phyloP scores from a whole-genome alignment of 768 basidiomycete species.

The Boletus bicolor region DNA sequence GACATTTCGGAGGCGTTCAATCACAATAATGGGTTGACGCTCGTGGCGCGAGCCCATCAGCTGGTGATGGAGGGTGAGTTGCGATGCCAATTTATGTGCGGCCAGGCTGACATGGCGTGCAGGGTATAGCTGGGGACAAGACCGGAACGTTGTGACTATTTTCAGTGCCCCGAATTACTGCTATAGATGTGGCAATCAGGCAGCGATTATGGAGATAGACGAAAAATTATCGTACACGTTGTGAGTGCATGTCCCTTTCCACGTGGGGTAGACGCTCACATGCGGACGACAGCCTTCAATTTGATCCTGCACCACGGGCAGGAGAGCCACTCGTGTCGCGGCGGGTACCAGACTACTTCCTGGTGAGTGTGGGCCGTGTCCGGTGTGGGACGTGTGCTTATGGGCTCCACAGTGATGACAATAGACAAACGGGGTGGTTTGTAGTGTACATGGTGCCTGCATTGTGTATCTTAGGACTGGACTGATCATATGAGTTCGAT shows the following conservation, averaged over 20 bases:
- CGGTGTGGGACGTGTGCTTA: neutral
- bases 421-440: constrained; percentile 5
- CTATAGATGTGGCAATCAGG: constrained; percentile 99
- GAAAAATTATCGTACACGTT: constrained; percentile 95
- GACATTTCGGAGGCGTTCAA: constrained; percentile 99
- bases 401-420: constrained; percentile 19
- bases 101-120: constrained; percentile 5
- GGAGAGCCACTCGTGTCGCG: constrained; percentile 97
- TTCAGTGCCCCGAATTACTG: constrained; percentile 99
- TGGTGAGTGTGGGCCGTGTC: constrained; percentile 60
- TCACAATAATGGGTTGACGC: constrained; percentile 96
- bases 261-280: constrained; percentile 1
- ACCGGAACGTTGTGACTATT: constrained; percentile 98
- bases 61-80: constrained; percentile 92
- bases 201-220: constrained; percentile 99
- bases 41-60: constrained; percentile 93
- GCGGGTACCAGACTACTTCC: constrained; percentile 92
- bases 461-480: constrained; percentile 21
- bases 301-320: constrained; percentile 97
- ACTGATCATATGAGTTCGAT: neutral
- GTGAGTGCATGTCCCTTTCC: constrained; percentile 44
- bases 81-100: neutral
- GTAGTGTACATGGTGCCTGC: constrained; percentile 23
- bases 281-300: constrained; percentile 84
- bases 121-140: constrained; percentile 98